These are phyloP conservation scores for Cyclostephanos tholiformis DNA, from an alignment of 108 stramenopile genomes.

Conservation along the genomic window DNA sequence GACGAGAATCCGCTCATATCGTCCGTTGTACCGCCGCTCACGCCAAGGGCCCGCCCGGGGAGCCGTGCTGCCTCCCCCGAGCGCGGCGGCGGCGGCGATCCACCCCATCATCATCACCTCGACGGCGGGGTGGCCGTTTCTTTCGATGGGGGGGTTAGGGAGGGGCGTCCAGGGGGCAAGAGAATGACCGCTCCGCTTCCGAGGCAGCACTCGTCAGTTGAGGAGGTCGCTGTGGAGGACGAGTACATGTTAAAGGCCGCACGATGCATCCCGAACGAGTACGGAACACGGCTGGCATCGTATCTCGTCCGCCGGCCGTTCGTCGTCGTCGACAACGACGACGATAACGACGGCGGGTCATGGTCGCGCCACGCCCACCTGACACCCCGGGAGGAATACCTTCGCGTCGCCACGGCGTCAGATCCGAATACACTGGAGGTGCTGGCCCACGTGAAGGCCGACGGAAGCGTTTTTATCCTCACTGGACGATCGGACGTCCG, in stretches of 20 bases:
- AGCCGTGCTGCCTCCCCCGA: conserved; percentile 39
- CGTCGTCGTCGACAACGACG: conserved; percentile 14
- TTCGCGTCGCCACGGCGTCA: conserved; percentile 46
- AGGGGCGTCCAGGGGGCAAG: conserved; percentile 14
- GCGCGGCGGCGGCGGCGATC: conserved; percentile 19
- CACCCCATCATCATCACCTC: background rate
- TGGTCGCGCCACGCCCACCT: conserved; percentile 24
- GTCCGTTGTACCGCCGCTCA: conserved; percentile 31
- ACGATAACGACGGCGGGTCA: background rate
- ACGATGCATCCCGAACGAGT: conserved; percentile 57
- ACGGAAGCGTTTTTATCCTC: conserved; percentile 55
- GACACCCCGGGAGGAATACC: conserved; percentile 41
- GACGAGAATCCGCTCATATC: conserved; percentile 13
- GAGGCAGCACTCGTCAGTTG: conserved; percentile 21
- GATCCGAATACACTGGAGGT: conserved; percentile 62
- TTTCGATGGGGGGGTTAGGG: background rate
- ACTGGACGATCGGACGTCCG: conserved; percentile 43
- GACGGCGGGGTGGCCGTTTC: background rate
- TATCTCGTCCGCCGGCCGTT: conserved; percentile 67
- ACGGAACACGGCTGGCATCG: conserved; percentile 50
- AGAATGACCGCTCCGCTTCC: conserved; percentile 51
- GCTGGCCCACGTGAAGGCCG: conserved; percentile 56
- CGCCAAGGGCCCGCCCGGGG: conserved; percentile 20
- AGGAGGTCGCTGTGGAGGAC: conserved; percentile 23
- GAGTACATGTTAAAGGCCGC: conserved; percentile 50